phyloP scores from a whole-genome alignment of 768 basidiomycete genomes.

The Asterophora parasitica region DNA sequence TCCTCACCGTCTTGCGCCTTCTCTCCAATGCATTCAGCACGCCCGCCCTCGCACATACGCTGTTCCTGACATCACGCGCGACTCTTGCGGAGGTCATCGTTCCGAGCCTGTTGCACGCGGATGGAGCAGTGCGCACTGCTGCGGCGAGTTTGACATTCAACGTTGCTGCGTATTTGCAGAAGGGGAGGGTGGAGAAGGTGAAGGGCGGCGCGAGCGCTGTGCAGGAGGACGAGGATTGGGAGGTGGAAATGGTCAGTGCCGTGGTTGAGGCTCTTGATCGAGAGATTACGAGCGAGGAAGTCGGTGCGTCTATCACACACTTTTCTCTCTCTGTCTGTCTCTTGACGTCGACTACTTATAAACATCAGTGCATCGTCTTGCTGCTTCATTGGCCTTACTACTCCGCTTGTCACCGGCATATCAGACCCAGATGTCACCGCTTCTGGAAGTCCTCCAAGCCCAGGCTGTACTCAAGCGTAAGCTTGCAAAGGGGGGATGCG shows the following conservation, averaged over 20 bases:
- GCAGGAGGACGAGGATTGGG: constrained; percentile 74
- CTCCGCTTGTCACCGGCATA: constrained; percentile 71
- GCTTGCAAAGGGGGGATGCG: constrained; percentile 46
- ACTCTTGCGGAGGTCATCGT: constrained; percentile 55
- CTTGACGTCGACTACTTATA: constrained; percentile 3
- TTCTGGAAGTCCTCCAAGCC: constrained; percentile 72
- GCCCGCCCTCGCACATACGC: constrained; percentile 36
- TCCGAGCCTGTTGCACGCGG: constrained; percentile 61
- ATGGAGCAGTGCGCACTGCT: constrained; percentile 65
- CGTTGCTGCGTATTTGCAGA: constrained; percentile 62
- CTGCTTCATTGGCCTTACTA: constrained; percentile 73
- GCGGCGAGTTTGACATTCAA: constrained; percentile 84
- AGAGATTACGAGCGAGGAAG: constrained; percentile 73
- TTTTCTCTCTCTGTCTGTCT: constrained; percentile 1
- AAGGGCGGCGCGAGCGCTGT: constrained; percentile 29
- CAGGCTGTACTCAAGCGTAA: constrained; percentile 54
- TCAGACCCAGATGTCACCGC: constrained; percentile 42
- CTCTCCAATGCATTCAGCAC: constrained; percentile 64
- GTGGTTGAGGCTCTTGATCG: constrained; percentile 73
- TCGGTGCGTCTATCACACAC: constrained; percentile 50
- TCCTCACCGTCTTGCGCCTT: constrained; percentile 64
- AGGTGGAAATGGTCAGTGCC: constrained; percentile 78
- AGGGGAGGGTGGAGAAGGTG: constrained; percentile 42
- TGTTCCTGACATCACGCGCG: constrained; percentile 28
- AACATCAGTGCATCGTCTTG: constrained; percentile 71